Percentiles rank a stretch among this genome's conserved stretches.
These are phyloP conservation scores for Striga asiatica DNA, from an alignment of 257 asterid genomes.

Conservation along the genomic window DNA sequence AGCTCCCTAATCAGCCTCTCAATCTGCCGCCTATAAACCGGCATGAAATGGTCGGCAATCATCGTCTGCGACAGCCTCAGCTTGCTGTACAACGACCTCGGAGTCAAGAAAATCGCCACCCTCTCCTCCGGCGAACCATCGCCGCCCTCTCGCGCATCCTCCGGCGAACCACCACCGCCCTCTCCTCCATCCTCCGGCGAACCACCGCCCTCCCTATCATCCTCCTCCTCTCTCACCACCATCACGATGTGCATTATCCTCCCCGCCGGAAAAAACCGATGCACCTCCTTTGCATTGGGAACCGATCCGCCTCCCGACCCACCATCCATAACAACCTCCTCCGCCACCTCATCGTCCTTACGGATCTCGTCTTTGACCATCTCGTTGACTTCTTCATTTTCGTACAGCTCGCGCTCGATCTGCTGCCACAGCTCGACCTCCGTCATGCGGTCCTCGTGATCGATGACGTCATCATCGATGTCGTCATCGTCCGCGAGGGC, in stretches of 20 bases:
- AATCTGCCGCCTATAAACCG: slow-evolving; percentile 69
- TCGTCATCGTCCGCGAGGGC: slow-evolving; percentile 29
- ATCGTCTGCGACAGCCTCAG: slow-evolving; percentile 77
- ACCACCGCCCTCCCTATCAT: slow-evolving; percentile 16
- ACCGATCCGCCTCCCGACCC: slow-evolving; percentile 34
- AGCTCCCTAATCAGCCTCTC: slow-evolving; percentile 62
- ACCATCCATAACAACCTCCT: slow-evolving; percentile 46
- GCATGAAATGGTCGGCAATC: slow-evolving; percentile 97
- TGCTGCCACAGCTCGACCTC: slow-evolving; percentile 96
- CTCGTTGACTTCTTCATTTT: slow-evolving; percentile 32
- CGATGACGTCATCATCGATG: slow-evolving; percentile 18
- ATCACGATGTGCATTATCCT: slow-evolving; percentile 81
- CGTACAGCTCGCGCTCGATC: slow-evolving; percentile 80
- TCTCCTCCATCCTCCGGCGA: slow-evolving; percentile 23
- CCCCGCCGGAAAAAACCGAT: slow-evolving; percentile 87
- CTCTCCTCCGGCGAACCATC: slow-evolving; percentile 24
- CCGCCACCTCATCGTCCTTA: slow-evolving; percentile 81
- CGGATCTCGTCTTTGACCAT: slow-evolving; percentile 45
- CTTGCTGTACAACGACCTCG: slow-evolving; percentile 68
- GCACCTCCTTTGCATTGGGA: slow-evolving; percentile 68
- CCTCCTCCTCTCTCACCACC: slow-evolving; percentile 33
- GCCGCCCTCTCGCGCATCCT: slow-evolving; percentile 27
- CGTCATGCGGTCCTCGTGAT: slow-evolving; percentile 54
- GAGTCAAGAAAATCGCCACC: slow-evolving; percentile 65
- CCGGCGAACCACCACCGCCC: slow-evolving; percentile 1